Conservation (phyloP, 2,329 filamentous ascomycete genomes). For the Trichoderma lentiforme region DNA sequence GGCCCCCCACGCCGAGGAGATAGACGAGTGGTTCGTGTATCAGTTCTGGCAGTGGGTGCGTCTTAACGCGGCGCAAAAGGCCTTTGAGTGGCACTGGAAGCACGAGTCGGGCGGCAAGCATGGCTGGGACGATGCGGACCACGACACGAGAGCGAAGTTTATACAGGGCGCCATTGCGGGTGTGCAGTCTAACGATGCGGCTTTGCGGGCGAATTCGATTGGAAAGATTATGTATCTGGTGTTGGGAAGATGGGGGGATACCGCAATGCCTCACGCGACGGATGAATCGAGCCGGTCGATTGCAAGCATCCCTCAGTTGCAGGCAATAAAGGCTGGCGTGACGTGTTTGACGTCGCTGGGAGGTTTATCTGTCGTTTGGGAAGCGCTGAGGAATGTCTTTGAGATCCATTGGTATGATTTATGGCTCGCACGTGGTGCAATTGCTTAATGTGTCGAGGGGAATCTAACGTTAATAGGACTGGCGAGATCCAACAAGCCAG, state of each 20-base stretch:
- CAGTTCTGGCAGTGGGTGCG: slow-evolving; percentile 80
- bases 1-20: slow-evolving; percentile 75
- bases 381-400: slow-evolving; percentile 47
- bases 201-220: slow-evolving; percentile 50
- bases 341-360: slow-evolving; percentile 49
- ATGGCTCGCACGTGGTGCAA: neutral
- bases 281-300: slow-evolving; percentile 45
- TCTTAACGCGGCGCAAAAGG: slow-evolving; percentile 68
- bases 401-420: slow-evolving; percentile 50
- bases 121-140: slow-evolving; percentile 65
- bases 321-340: slow-evolving; percentile 55
- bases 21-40: slow-evolving; percentile 98
- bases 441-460: neutral
- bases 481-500: slow-evolving; percentile 44
- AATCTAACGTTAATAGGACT: slow-evolving; percentile 40
- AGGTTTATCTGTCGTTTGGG: slow-evolving; percentile 51
- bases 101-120: slow-evolving; percentile 39
- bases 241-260: slow-evolving; percentile 68
- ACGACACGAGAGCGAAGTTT: slow-evolving; percentile 55
- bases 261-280: slow-evolving; percentile 50
- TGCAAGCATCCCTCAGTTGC: slow-evolving; percentile 55
- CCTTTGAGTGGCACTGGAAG: slow-evolving; percentile 75
- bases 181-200: slow-evolving; percentile 44
- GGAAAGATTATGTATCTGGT: slow-evolving; percentile 59
- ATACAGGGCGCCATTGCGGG: slow-evolving; percentile 50